Conservation (phyloP, 768 basidiomycete genomes). For the Lentinus tigrinus region DNA sequence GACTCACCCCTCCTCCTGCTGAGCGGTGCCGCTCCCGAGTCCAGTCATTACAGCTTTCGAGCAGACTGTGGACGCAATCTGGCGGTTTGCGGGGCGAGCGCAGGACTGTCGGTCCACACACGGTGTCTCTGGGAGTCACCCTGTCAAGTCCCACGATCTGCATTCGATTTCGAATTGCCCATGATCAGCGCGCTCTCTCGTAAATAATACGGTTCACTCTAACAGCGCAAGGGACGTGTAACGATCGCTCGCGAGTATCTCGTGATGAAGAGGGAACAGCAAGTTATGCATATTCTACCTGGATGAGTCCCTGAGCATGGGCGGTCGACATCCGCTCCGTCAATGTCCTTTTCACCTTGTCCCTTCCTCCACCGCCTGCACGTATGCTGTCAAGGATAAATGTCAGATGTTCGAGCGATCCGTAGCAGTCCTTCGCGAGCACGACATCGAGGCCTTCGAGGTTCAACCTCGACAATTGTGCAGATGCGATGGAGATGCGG, state of each 20-base stretch:
- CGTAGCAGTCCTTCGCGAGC: constrained; percentile 14
- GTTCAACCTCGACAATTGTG: constrained; percentile 14
- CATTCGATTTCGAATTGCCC: too few species aligned
- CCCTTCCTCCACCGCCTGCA: not conserved
- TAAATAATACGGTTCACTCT: not conserved
- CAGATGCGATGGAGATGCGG: constrained; percentile 8
- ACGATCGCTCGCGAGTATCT: too few species aligned
- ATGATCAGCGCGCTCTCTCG: not conserved
- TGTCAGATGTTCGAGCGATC: constrained; percentile 1
- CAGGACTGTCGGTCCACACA: not conserved
- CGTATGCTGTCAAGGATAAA: constrained; percentile 14
- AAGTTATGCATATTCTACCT: not conserved
- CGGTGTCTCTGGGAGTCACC: not conserved
- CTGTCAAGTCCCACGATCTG: too few species aligned
- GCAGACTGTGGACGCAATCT: too few species aligned
- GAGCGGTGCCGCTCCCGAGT: too few species aligned
- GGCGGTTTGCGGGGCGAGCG: too few species aligned
- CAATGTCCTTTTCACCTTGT: not conserved
- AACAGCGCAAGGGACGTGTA: not conserved
- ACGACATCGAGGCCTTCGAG: constrained; percentile 23
- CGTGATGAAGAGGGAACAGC: not conserved
- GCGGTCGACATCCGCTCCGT: not conserved
- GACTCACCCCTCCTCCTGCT: not conserved
- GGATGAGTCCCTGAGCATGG: not conserved
- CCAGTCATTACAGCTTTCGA: too few species aligned